Base-by-base conservation (phyloP, 2,329 filamentous ascomycete genomes). In the Nothopassalora personata region DNA sequence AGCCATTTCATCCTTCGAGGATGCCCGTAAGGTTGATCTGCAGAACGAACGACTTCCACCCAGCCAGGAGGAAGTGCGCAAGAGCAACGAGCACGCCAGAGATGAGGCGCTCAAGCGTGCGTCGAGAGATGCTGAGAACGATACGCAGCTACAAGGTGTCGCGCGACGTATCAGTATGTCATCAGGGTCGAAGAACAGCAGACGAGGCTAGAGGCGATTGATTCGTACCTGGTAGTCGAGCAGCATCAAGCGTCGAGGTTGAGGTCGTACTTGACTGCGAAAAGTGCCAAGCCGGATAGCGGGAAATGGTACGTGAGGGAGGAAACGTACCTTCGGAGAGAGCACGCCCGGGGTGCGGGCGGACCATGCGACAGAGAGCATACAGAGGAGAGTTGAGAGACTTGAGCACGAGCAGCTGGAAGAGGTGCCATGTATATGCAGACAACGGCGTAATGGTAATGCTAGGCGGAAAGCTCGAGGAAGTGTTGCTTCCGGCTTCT, bases 31-130 rank as follows among this genome's bases (percentile, higher is more conserved):
- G 81, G 92, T 99, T 52, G 94, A 99, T 78, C 71, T 97, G 63
- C 92, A 97, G 78, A 99, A 99, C 74, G 94, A 99, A 78, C 85
- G 91, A 63, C 81, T 99, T 64, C 94, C 94, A 53, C 94, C 94
- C 0, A 94, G 85, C 64, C 89, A 94, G 62, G 93, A 97, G 52
- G 94, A 99, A 76, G 92, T 97, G 19, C 83, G 86, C 64, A 87
- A 87, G 75, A 90, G 88, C 73, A 90, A 87, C 62, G 89, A 91
- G 71, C 88, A 90, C 70, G 91, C 91, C 69, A 83, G 89, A 72
- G 84, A 87, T 66, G 86, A 89, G 71, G 94, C 94, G 13, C 78
- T 99, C 65, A 88, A 95, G 77, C 86, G 91, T 72, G 94, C 94
- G 2, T 86, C 86, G 46, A 83, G 88, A 61, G 92, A 97, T 66